Evolutionary conservation across 129 eudicot species (phyloP), one percentile per base, ranked within the genome.

Genomic region (Chrysanthemum seticuspe): DNA sequence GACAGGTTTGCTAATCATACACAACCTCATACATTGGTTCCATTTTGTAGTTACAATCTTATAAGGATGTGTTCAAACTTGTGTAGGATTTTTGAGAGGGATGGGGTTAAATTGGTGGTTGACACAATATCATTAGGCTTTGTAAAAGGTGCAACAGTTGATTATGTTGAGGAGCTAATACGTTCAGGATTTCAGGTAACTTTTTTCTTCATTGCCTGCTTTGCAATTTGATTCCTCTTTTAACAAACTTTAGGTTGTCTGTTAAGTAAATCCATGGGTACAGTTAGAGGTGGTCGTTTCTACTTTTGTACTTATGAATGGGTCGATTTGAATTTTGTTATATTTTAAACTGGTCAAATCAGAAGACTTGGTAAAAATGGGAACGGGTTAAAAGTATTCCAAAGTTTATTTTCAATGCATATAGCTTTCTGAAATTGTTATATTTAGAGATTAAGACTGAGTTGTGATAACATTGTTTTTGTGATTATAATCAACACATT

Each of bases 171-270:
- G 85, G 97, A 95, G 87, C 87, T 95, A 47, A 95, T 91, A 53
- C 94, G 99, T 51, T 85, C 97, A 58, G 99, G 96, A 15, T 95
- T 95, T 48, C 99, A 95, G 96, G 99, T 95, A 71, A 57, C 58
- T 70, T 57, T 8, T 47, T 58, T 70, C 40, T 21, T 23, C 58
- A 55, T 25, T 62, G 51, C 51, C 29, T 76, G 47, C 54, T 31
- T 36, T 65, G 56, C 49, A 25, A 15, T 48, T 29, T 27, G 76
- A 54, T 25, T 50, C 12, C 19, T 25, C 64, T 52, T 21, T 55
- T 23, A 34, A 7, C 25, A 65, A 51, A 13, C 21, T 14, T 62
- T 31, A 0, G 40, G 40, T 31, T 36, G 45, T 36, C 1, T 36
- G 5, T 34, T 36, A 36, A 36, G 45, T 36, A 36, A 36, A 36